phyloP scores from a whole-genome alignment of 495 filamentous ascomycete genomes.

The Penicillium cosmopolitanum region DNA sequence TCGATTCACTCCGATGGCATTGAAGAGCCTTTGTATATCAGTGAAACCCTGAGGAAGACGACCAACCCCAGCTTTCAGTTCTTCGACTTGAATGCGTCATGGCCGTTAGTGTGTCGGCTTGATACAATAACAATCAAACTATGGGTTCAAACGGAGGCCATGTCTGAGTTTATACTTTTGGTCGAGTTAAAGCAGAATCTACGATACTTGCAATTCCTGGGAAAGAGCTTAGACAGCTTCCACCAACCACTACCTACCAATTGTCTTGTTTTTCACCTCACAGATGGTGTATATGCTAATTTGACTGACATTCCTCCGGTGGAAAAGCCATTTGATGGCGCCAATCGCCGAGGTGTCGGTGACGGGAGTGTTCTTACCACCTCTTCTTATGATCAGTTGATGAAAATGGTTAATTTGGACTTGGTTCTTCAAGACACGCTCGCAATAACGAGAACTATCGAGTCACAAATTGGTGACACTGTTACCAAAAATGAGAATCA shows the following conservation, averaged over 20 bases:
- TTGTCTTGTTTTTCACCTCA: constrained; percentile 82
- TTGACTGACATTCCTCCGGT: constrained; percentile 61
- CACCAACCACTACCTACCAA: constrained; percentile 81
- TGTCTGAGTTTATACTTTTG: constrained; percentile 63
- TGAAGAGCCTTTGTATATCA: constrained; percentile 83
- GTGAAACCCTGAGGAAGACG: constrained; percentile 75
- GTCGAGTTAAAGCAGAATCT: constrained; percentile 74
- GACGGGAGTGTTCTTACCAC: constrained; percentile 52
- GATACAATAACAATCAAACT: constrained; percentile 69
- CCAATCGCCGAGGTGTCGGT: constrained; percentile 32
- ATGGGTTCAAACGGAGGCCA: constrained; percentile 69
- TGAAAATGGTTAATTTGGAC: constrained; percentile 86
- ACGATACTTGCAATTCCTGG: constrained; percentile 76
- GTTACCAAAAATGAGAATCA: constrained; percentile 57
- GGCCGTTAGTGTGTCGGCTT: constrained; percentile 64
- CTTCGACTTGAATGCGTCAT: constrained; percentile 77
- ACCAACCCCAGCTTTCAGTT: constrained; percentile 91
- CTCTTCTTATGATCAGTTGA: constrained; percentile 88
- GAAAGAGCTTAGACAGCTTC: constrained; percentile 72
- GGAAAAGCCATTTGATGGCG: constrained; percentile 28
- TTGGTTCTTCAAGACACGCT: constrained; percentile 92
- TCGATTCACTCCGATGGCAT: constrained; percentile 71
- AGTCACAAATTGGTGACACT: constrained; percentile 75
- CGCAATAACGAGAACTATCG: constrained; percentile 71
- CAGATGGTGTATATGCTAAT: constrained; percentile 86